Evolutionary conservation across 2,329 filamentous ascomycete genomes (phyloP).

Genomic region (Chaetomium sp.): DNA sequence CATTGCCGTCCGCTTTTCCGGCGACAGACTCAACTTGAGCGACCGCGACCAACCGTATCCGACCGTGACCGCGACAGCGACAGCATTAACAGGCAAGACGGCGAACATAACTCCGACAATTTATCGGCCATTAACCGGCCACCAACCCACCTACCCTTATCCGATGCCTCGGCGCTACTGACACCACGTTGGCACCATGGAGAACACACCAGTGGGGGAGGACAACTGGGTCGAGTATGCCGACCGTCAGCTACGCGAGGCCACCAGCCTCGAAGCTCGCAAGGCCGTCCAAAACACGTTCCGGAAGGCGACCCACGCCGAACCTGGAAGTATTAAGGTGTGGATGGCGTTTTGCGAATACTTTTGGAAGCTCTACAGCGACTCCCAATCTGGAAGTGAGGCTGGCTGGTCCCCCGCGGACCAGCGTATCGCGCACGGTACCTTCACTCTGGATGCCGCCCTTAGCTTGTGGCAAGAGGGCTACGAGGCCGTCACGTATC

Average conservation of each 20-base stretch:
- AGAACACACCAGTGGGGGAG: slow-evolving; percentile 57
- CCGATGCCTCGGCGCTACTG: slow-evolving; percentile 21
- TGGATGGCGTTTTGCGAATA: slow-evolving; percentile 77
- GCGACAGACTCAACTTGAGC: background rate
- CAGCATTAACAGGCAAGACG: too few species aligned
- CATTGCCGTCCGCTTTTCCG: background rate
- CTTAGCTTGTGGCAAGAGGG: slow-evolving; percentile 66
- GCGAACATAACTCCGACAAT: too few species aligned
- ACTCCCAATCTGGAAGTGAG: slow-evolving; percentile 50
- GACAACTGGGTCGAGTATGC: slow-evolving; percentile 72
- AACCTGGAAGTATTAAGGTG: slow-evolving; percentile 65
- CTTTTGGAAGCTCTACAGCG: slow-evolving; percentile 63
- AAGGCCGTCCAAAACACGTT: slow-evolving; percentile 66
- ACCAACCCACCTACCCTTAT: background rate
- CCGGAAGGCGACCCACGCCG: slow-evolving; percentile 61
- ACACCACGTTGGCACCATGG: slow-evolving; percentile 20
- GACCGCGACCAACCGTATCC: too few species aligned
- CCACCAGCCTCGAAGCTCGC: slow-evolving; percentile 58
- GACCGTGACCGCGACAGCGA: too few species aligned
- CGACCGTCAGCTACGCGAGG: slow-evolving; percentile 59
- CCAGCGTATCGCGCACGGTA: slow-evolving; percentile 58
- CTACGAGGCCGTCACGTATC: slow-evolving; percentile 64
- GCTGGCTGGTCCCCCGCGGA: slow-evolving; percentile 61
- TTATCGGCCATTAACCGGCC: background rate
- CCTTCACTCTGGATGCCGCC: slow-evolving; percentile 63